A percentile compares a stretch with the other conserved stretches of the same genome.
These are phyloP conservation scores for Simplicillium sp. DNA, from an alignment of 2,329 filamentous ascomycete species.

Conservation along the genomic window DNA sequence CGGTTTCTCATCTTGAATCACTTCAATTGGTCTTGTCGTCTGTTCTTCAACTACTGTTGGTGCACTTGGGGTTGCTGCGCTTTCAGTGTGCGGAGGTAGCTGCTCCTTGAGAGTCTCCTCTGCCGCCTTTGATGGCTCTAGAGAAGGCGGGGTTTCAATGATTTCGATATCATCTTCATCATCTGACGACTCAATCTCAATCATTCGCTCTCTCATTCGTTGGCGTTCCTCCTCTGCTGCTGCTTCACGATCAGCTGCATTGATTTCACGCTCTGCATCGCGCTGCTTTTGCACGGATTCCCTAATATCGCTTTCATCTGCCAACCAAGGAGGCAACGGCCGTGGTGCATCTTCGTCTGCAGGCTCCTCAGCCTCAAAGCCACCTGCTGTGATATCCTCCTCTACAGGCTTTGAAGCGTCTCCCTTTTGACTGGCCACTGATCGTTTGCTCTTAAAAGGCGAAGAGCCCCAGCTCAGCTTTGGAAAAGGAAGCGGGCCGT, in stretches of 20 bases:
- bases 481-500: constrained; percentile 83
- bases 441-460: constrained; percentile 36
- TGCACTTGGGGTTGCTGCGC: background rate
- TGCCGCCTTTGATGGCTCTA: constrained; percentile 9
- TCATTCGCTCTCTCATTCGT: constrained; percentile 36
- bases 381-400: constrained; percentile 16
- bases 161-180: constrained; percentile 49
- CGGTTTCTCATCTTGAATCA: background rate
- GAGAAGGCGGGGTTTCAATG: constrained; percentile 35
- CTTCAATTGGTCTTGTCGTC: background rate
- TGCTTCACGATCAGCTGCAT: constrained; percentile 51
- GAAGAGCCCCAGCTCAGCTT: constrained; percentile 64
- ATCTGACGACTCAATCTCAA: constrained; percentile 54
- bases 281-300: constrained; percentile 50
- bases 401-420: constrained; percentile 6
- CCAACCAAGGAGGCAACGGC: constrained; percentile 71
- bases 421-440: constrained; percentile 8
- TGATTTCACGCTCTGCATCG: constrained; percentile 47
- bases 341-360: constrained; percentile 24
- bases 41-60: background rate
- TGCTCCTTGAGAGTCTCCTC: background rate
- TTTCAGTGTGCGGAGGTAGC: background rate
- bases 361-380: constrained; percentile 20
- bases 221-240: constrained; percentile 45
- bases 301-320: constrained; percentile 55